phyloP scores from a whole-genome alignment of 352 stramenopile species.

The Phytophthora quininea region DNA sequence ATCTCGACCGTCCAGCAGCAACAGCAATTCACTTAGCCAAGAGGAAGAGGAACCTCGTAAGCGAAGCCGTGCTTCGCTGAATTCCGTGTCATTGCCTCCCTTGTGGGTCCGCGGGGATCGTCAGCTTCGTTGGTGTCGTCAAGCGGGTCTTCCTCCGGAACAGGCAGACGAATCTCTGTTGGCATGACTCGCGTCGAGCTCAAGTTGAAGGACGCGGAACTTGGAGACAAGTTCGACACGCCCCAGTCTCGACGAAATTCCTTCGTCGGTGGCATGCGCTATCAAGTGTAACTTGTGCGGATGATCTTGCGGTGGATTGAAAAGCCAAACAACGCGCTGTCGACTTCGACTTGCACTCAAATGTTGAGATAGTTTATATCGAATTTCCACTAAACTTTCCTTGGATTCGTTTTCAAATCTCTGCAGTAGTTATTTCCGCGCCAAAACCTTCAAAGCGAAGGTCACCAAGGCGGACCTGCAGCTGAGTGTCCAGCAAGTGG shows the following conservation, averaged over 20 bases:
- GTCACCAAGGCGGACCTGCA: too few species aligned
- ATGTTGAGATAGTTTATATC: too few species aligned
- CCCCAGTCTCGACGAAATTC: background rate
- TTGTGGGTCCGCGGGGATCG: slow-evolving; percentile 20
- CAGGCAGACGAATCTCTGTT: slow-evolving; percentile 21
- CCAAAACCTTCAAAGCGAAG: too few species aligned
- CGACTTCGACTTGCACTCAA: too few species aligned
- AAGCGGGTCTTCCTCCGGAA: slow-evolving; percentile 14
- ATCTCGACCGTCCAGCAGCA: slow-evolving; percentile 22
- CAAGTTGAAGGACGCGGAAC: slow-evolving; percentile 55
- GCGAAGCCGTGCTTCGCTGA: slow-evolving; percentile 8
- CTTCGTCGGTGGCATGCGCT: background rate
- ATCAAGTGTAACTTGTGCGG: background rate
- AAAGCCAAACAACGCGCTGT: background rate
- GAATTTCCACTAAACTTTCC: too few species aligned
- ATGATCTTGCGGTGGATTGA: background rate
- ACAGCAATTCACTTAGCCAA: background rate
- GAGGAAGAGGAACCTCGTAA: background rate
- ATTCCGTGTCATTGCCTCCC: slow-evolving; percentile 31
- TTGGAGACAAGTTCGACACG: background rate
- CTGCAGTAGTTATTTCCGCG: too few species aligned
- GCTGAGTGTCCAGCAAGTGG: too few species aligned
- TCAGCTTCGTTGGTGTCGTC: slow-evolving; percentile 22
- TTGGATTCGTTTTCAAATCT: too few species aligned
- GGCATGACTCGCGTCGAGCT: slow-evolving; percentile 57